Conservation (phyloP, 305 asterid species). For the Fraxinus xanthoxyloides region DNA sequence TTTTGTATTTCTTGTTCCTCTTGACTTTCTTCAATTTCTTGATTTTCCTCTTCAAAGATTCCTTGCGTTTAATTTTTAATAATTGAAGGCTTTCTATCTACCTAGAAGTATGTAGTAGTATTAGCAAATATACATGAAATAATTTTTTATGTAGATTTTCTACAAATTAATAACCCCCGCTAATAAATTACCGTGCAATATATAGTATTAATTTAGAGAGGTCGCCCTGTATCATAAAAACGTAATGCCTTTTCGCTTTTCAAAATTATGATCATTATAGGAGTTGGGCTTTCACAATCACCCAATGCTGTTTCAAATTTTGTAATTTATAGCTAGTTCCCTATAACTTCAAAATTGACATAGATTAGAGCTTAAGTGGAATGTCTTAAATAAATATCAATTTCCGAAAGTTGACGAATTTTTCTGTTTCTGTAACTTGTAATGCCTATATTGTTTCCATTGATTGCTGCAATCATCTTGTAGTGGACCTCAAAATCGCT, state of each 20-base stretch:
- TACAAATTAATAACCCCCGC: background rate
- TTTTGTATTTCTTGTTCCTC: background rate
- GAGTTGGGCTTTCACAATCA: conserved; percentile 7
- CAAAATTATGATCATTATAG: background rate
- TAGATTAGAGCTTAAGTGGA: conserved; percentile 10
- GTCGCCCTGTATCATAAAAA: background rate
- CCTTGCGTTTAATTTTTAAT: background rate
- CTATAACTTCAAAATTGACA: conserved; percentile 10
- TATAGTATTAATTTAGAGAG: background rate
- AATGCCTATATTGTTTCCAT: background rate
- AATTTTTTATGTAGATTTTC: background rate
- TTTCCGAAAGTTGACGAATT: background rate
- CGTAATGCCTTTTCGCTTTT: background rate
- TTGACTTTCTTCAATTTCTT: background rate
- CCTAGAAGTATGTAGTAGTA: background rate
- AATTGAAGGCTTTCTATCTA: background rate
- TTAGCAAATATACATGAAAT: background rate
- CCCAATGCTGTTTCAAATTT: background rate
- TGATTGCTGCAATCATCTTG: background rate
- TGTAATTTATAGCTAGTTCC: background rate
- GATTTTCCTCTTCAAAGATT: background rate
- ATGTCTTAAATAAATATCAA: background rate
- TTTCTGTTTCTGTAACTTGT: background rate
- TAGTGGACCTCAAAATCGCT: background rate
- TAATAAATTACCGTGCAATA: background rate